A percentile compares a stretch with the other conserved stretches of the same genome.
phyloP scores from a whole-genome alignment of 805 yeast genomes.

The Barnettozyma pratensis region DNA sequence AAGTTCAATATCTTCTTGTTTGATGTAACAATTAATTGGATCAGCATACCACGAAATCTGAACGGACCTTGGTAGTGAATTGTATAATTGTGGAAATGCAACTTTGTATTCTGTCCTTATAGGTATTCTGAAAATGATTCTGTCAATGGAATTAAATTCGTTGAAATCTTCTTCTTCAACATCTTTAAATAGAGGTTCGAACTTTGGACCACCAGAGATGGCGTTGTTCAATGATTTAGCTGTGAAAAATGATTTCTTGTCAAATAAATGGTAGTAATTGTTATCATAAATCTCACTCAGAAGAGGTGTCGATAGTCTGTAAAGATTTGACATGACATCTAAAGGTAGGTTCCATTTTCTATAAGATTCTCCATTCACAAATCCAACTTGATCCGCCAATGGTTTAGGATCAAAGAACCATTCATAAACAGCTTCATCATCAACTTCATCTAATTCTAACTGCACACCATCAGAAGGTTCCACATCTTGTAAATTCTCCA shows the following conservation, averaged over 20 bases:
- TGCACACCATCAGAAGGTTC: constrained; percentile 71
- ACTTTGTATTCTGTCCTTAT: constrained; percentile 79
- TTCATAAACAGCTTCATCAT: constrained; percentile 55
- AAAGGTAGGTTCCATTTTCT: constrained; percentile 62
- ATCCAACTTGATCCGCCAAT: constrained; percentile 46
- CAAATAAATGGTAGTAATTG: constrained; percentile 67
- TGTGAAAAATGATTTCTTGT: constrained; percentile 74
- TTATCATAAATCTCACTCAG: constrained; percentile 45
- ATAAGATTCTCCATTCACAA: constrained; percentile 76
- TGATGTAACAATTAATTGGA: constrained; percentile 49
- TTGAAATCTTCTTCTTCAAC: constrained; percentile 70
- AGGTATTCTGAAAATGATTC: constrained; percentile 76
- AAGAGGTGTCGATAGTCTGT: constrained; percentile 68
- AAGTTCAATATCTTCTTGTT: constrained; percentile 37
- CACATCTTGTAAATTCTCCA: constrained; percentile 69
- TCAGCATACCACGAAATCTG: constrained; percentile 57
- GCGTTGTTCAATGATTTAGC: constrained; percentile 87
- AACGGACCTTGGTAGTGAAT: constrained; percentile 67
- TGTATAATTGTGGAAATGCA: constrained; percentile 82
- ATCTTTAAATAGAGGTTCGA: constrained; percentile 77
- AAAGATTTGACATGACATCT: constrained; percentile 57
- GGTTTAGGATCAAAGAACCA: constrained; percentile 86
- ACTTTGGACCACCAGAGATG: constrained; percentile 94
- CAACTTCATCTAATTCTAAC: constrained; percentile 57
- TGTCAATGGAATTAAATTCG: constrained; percentile 85